Base-by-base conservation (phyloP, 2,329 filamentous ascomycete species). In the Pseudonectria buxi region DNA sequence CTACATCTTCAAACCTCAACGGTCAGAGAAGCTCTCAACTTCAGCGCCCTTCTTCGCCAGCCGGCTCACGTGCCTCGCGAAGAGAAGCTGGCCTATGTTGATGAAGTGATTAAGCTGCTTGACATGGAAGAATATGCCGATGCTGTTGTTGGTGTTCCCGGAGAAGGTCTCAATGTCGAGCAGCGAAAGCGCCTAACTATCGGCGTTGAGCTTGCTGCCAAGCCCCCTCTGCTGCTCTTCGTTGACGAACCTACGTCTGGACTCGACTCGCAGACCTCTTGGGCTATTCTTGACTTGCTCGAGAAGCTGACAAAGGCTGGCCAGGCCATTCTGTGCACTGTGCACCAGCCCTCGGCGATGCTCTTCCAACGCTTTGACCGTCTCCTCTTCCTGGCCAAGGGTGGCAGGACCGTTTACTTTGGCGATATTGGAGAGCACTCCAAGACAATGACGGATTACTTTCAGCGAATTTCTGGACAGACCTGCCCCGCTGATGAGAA, bases 341-440 rank as follows among this genome's bases (percentile, higher is more conserved):
- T 95, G 42, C 90, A 96, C 59, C 90, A 96, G 61, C 90, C 90
- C n/a, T 94, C 86, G 11, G 88, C 89, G 24, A 88, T 94, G 74
- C 72, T 95, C 35, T 95, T 95, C 69, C 86, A 95, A 58, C 83
- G 86, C 39, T 95, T 92, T 56, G 86, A 92, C 53, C 76, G 83
- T 39, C 74, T 92, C 7, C 70, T 90, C 24, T 86, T 92, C 66
- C 67, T 92, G 12, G 79, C 81, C 24, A 81, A 76, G 53, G 85
- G 85, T 37, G 86, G 86, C 37, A 75, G 70, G 55, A 87, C 83
- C 2, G 82, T 90, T 30, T 92, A 92, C 66, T 90, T 87, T 53
- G 86, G 84, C 36, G 77, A 86, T 4, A 81, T 90, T 39, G 86
- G 86, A 44, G 62, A 81, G 47, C 79, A 83, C 59, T 83, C 82